Conservation (phyloP, 73 alveolate species). For the Breviolum minutum region DNA sequence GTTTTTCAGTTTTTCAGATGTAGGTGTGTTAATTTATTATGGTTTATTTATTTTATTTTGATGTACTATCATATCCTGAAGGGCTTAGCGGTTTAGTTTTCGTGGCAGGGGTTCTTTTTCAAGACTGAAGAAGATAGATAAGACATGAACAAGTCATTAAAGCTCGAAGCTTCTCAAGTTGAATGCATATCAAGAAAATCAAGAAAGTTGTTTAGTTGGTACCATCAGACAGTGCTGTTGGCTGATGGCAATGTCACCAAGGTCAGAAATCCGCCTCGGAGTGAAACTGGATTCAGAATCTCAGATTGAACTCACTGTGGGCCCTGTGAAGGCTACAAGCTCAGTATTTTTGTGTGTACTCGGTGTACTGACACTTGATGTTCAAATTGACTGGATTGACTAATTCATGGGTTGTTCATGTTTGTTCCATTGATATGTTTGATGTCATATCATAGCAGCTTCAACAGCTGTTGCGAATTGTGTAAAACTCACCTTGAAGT, state of each 20-base stretch:
- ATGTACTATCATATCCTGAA: neutral
- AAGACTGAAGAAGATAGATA: no score
- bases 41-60: neutral
- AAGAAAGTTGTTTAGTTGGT: no score
- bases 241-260: neutral
- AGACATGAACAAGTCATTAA: no score
- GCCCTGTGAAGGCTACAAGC: constrained; percentile 22
- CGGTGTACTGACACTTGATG: no score
- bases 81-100: neutral
- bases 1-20: neutral
- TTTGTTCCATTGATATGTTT: neutral
- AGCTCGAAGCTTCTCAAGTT: no score
- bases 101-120: neutral
- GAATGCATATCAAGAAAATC: no score
- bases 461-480: no score
- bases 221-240: no score
- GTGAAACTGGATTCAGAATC: constrained; percentile 71
- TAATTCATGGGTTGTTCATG: neutral
- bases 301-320: constrained; percentile 50
- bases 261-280: constrained; percentile 74
- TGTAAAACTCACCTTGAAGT: neutral
- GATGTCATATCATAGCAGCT: neutral
- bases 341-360: no score
- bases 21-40: neutral
- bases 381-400: no score